phyloP scores from a whole-genome alignment of 2,329 filamentous ascomycete genomes.

The Sporothrix inflata region DNA sequence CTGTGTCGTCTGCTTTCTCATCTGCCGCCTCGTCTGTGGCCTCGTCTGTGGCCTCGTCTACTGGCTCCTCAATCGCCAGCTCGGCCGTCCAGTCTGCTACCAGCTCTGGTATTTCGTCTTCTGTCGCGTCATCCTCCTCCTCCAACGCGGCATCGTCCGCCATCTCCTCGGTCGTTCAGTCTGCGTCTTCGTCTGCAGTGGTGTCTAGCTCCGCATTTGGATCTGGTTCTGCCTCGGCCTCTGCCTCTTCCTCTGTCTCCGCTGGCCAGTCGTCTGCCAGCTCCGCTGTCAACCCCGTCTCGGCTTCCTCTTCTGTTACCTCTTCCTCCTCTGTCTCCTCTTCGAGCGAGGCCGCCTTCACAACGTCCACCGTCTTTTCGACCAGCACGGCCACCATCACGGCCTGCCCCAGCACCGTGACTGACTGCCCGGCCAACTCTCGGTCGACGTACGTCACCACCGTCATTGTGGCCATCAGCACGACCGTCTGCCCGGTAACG shows the following conservation, averaged over 20 bases:
- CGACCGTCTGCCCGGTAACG: slow-evolving; percentile 24
- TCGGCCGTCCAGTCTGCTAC: background rate
- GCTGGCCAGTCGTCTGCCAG: background rate
- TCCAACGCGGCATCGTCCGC: no score
- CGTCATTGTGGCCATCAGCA: slow-evolving; percentile 26
- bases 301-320: background rate
- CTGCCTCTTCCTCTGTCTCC: slow-evolving; percentile 3
- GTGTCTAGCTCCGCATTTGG: background rate
- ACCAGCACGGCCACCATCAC: slow-evolving; percentile 29
- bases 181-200: background rate
- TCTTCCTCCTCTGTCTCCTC: background rate
- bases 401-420: slow-evolving; percentile 26
- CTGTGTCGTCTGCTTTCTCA: background rate
- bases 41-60: background rate
- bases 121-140: background rate
- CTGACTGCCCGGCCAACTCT: slow-evolving; percentile 26
- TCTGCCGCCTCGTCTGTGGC: background rate
- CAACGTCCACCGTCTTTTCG: slow-evolving; percentile 18
- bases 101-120: background rate
- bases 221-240: background rate
- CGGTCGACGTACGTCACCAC: slow-evolving; percentile 22
- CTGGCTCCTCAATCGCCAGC: no score
- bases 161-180: background rate
- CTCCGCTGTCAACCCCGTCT: background rate
- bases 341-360: background rate